Percentiles rank a stretch among this genome's conserved stretches.
Evolutionary conservation across 192 early-diverging fungal genomes (phyloP).

Genomic region (Coemansia sp.): DNA sequence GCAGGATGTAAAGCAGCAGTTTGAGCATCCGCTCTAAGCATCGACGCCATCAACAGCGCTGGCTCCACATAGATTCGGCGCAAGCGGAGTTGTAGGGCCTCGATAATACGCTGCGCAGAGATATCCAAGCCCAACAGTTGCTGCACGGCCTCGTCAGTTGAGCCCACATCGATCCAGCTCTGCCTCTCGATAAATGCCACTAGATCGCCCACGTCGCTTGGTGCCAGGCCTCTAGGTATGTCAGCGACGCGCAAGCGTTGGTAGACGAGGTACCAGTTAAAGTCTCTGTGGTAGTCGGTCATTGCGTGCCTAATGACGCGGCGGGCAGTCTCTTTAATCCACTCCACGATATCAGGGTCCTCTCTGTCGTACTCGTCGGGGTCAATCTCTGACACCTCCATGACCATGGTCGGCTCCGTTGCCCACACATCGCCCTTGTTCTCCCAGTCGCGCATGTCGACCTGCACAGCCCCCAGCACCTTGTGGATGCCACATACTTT

Average conservation of each 20-base stretch:
- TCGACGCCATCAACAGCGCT: constrained; percentile 36
- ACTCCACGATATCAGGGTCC: constrained; percentile 42
- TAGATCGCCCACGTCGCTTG: constrained; percentile 31
- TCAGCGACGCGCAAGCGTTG: constrained; percentile 47
- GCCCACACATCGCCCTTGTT: constrained; percentile 53
- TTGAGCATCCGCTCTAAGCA: constrained; percentile 9
- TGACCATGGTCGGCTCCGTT: constrained; percentile 45
- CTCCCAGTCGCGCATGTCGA: constrained; percentile 56
- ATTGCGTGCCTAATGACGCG: constrained; percentile 33
- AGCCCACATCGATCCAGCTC: constrained; percentile 36
- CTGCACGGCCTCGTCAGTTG: constrained; percentile 26
- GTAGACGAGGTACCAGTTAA: constrained; percentile 51
- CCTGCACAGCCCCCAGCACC: constrained; percentile 25
- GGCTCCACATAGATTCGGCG: constrained; percentile 44
- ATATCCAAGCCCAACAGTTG: constrained; percentile 36
- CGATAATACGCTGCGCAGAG: constrained; percentile 28
- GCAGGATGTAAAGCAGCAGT: neutral
- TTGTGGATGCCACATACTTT: constrained; percentile 37
- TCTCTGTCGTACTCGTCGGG: constrained; percentile 52
- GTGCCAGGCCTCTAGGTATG: constrained; percentile 23
- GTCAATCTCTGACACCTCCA: constrained; percentile 43
- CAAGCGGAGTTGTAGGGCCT: constrained; percentile 45
- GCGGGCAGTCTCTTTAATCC: constrained; percentile 38
- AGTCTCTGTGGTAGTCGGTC: constrained; percentile 48
- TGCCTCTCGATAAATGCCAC: constrained; percentile 42